These are phyloP conservation scores for Calocybe indica DNA, from an alignment of 768 basidiomycete genomes.

Conservation along the genomic window DNA sequence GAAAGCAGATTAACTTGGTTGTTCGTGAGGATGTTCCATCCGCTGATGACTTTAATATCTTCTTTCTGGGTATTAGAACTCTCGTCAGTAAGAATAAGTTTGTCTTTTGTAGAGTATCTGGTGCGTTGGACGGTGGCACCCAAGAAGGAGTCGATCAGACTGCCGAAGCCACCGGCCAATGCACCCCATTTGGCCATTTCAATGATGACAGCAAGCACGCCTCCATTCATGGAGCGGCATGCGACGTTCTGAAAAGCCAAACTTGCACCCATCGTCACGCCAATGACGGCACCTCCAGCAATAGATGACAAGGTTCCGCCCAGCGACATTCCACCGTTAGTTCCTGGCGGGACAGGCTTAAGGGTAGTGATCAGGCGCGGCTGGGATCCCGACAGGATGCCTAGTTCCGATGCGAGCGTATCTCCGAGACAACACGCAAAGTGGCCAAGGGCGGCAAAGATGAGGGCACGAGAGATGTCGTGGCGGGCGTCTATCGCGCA, in stretches of 20 bases:
- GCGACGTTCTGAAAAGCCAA: constrained; percentile 56
- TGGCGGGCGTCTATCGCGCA: constrained; percentile 50
- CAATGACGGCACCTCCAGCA: constrained; percentile 69
- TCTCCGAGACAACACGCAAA: constrained; percentile 88
- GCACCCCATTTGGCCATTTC: constrained; percentile 55
- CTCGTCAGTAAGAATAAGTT: constrained; percentile 59
- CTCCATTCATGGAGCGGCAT: constrained; percentile 38
- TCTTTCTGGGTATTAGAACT: constrained; percentile 14
- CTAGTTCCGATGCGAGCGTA: constrained; percentile 90
- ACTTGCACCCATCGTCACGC: constrained; percentile 48
- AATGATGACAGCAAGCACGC: constrained; percentile 29
- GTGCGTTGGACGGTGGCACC: constrained; percentile 86
- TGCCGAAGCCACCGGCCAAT: constrained; percentile 70
- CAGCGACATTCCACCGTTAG: constrained; percentile 81
- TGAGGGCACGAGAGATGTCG: constrained; percentile 44
- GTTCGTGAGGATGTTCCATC: constrained; percentile 71
- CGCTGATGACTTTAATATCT: constrained; percentile 47
- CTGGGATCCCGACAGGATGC: constrained; percentile 66
- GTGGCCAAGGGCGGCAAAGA: constrained; percentile 72
- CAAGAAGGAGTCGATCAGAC: constrained; percentile 80
- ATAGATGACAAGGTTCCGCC: constrained; percentile 72
- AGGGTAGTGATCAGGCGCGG: constrained; percentile 80
- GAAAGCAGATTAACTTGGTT: constrained; percentile 56
- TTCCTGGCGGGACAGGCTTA: constrained; percentile 74
- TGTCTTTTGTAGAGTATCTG: constrained; percentile 56